These are phyloP conservation scores for Triadica sebifera DNA, from an alignment of 345 rosid genomes.

Conservation along the genomic window DNA sequence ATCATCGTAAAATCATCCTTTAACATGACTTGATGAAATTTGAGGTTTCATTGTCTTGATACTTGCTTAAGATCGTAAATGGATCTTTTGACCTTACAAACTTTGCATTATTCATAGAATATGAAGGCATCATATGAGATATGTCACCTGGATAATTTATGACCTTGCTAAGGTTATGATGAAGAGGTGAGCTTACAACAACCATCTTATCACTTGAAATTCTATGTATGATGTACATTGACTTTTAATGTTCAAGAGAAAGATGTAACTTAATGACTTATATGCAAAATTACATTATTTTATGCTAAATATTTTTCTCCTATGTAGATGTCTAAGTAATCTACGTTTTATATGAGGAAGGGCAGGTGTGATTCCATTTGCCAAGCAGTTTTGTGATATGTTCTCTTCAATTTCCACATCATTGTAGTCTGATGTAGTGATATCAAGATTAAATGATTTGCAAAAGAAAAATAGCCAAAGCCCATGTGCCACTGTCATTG, in stretches of 20 bases:
- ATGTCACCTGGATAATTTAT: not conserved
- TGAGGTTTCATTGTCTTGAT: too few species aligned
- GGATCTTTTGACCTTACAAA: too few species aligned
- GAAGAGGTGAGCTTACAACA: not conserved
- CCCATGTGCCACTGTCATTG: slow-evolving; percentile 83
- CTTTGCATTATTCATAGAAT: too few species aligned
- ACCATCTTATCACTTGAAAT: slow-evolving; percentile 1
- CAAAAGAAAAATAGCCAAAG: slow-evolving; percentile 82
- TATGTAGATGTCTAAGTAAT: slow-evolving; percentile 21
- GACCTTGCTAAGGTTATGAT: too few species aligned
- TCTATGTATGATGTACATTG: not conserved
- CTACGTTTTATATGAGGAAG: slow-evolving; percentile 85
- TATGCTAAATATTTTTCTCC: not conserved
- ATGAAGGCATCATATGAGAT: not conserved
- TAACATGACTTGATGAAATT: too few species aligned
- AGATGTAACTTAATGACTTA: not conserved
- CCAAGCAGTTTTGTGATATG: slow-evolving; percentile 72
- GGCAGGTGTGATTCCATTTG: slow-evolving; percentile 64
- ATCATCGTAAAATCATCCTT: too few species aligned
- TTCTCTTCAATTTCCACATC: slow-evolving; percentile 92
- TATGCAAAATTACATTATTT: not conserved
- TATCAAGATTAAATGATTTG: slow-evolving; percentile 60
- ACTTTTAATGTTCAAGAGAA: not conserved
- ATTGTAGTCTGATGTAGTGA: slow-evolving; percentile 82
- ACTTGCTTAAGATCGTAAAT: too few species aligned